Percentiles rank a stretch among this genome's conserved stretches.
Conservation (phyloP, 441 rosid species). For the Arabidopsis hybrid region DNA sequence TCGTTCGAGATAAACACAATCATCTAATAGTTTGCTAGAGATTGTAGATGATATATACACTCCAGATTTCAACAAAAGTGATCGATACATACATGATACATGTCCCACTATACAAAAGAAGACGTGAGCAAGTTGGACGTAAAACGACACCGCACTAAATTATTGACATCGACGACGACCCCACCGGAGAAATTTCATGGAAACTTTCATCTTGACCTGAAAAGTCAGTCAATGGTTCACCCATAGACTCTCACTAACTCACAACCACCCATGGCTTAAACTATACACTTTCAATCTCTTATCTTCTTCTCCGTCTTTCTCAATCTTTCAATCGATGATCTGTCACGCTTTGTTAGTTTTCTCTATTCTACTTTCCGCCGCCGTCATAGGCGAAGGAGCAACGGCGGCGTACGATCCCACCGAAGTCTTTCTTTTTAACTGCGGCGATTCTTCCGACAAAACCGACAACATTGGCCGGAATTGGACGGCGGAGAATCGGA, state of each 20-base stretch:
- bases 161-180: slow-evolving; percentile 2
- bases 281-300: background rate
- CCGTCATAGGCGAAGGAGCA: background rate
- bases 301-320: background rate
- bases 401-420: slow-evolving; percentile 11
- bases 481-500: slow-evolving; percentile 4
- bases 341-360: background rate
- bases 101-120: no score
- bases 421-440: slow-evolving; percentile 34
- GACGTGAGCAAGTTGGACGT: background rate
- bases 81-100: no score
- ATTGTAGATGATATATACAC: no score
- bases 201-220: slow-evolving; percentile 11
- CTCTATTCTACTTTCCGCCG: background rate
- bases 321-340: slow-evolving; percentile 10
- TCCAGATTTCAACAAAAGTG: no score
- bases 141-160: background rate
- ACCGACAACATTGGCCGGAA: background rate
- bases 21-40: no score
- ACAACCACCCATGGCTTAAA: background rate
- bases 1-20: no score
- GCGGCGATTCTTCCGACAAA: slow-evolving; percentile 11
- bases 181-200: background rate
- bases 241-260: slow-evolving; percentile 4
- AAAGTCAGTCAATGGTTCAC: slow-evolving; percentile 26